Conservation (phyloP, 2,329 filamentous ascomycete genomes). For the Colletotrichum plurivorum region DNA sequence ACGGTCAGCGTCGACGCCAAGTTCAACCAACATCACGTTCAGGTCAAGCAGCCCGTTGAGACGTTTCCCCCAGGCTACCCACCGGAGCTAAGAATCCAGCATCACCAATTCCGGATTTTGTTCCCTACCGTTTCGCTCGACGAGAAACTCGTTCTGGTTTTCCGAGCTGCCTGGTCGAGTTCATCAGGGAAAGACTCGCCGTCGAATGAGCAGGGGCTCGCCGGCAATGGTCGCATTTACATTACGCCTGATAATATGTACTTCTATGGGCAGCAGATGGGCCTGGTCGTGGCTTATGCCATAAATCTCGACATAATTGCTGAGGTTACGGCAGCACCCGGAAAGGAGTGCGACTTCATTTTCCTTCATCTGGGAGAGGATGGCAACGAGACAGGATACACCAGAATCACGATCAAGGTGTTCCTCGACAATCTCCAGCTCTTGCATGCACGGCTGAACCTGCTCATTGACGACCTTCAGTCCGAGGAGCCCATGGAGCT, state of each 20-base stretch:
- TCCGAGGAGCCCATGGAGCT: constrained; percentile 78
- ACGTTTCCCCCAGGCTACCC: constrained; percentile 85
- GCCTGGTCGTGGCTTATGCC: constrained; percentile 86
- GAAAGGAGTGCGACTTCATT: constrained; percentile 92
- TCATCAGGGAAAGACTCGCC: constrained; percentile 59
- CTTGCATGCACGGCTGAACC: constrained; percentile 86
- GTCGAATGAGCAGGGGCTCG: constrained; percentile 64
- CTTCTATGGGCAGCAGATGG: constrained; percentile 96
- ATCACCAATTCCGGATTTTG: constrained; percentile 92
- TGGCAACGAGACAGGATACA: constrained; percentile 73
- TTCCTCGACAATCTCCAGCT: constrained; percentile 91
- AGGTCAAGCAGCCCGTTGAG: constrained; percentile 58
- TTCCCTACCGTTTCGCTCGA: constrained; percentile 85
- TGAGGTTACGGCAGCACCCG: constrained; percentile 91
- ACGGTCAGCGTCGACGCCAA: constrained; percentile 59
- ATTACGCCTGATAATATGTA: constrained; percentile 90
- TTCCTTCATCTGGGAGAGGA: constrained; percentile 83
- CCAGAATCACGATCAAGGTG: constrained; percentile 88
- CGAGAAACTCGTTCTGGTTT: constrained; percentile 91
- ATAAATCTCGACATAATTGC: constrained; percentile 82
- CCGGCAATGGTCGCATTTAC: constrained; percentile 82
- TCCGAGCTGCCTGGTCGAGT: constrained; percentile 87
- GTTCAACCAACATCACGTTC: constrained; percentile 43
- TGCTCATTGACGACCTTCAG: constrained; percentile 84
- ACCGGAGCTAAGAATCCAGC: constrained; percentile 84